Evolutionary conservation across 495 filamentous ascomycete species (phyloP).

Genomic region (Hypomontagnella monticulosa): DNA sequence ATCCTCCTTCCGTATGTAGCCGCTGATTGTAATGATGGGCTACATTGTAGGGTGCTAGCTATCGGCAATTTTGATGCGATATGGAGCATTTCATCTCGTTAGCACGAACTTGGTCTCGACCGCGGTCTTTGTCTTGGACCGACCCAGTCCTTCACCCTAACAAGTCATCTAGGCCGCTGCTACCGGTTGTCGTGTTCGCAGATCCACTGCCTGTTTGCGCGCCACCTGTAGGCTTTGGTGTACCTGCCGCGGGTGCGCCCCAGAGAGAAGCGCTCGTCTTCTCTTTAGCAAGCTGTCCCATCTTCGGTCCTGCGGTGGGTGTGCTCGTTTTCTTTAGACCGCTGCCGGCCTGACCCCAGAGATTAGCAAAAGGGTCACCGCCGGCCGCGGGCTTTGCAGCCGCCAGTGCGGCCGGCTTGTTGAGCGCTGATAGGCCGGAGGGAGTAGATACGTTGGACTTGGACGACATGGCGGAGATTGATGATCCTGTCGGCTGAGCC

Average conservation of each 20-base stretch:
- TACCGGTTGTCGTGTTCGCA: conserved; percentile 39
- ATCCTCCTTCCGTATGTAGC: conserved; percentile 1
- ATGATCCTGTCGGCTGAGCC: conserved; percentile 49
- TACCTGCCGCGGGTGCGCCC: conserved; percentile 69
- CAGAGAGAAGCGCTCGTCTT: conserved; percentile 95
- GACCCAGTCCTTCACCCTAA: conserved; percentile 48
- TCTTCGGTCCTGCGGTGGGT: conserved; percentile 69
- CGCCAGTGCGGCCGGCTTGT: conserved; percentile 52
- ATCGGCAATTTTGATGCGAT: conserved; percentile 13
- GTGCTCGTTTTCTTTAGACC: conserved; percentile 81
- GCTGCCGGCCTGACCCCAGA: conserved; percentile 81
- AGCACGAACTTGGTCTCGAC: conserved; percentile 2
- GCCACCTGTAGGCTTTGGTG: conserved; percentile 46
- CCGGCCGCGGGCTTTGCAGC: conserved; percentile 64
- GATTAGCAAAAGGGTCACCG: conserved; percentile 85
- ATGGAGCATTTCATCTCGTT: conserved; percentile 17
- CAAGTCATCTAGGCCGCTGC: conserved; percentile 55
- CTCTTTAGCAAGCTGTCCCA: conserved; percentile 94
- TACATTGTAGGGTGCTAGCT: conserved; percentile 12
- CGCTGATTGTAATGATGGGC: neutral
- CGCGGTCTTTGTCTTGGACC: conserved; percentile 1
- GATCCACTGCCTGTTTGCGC: conserved; percentile 23
- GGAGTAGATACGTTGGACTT: conserved; percentile 40
- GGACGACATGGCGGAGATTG: conserved; percentile 38
- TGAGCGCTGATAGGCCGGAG: conserved; percentile 47